phyloP scores from a whole-genome alignment of 2,329 filamentous ascomycete species.

The Trichoderma asperellum region DNA sequence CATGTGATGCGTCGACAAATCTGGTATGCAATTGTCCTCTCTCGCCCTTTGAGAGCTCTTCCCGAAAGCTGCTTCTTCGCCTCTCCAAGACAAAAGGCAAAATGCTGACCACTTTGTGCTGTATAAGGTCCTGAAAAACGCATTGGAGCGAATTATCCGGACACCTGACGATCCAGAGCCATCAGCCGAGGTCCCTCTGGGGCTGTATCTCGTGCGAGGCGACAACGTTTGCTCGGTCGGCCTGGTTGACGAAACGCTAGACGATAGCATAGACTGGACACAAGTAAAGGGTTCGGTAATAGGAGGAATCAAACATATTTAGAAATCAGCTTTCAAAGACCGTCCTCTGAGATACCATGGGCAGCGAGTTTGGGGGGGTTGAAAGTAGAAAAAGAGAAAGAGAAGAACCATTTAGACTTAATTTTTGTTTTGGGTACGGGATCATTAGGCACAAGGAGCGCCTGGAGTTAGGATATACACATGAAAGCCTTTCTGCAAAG shows the following conservation, averaged over 20 bases:
- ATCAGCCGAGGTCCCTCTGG: conserved; percentile 79
- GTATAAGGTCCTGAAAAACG: conserved; percentile 74
- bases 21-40: conserved; percentile 53
- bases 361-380: not conserved
- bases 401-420: not conserved
- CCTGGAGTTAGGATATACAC: conserved; percentile 20
- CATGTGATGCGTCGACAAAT: conserved; percentile 91
- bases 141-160: conserved; percentile 88
- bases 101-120: conserved; percentile 30
- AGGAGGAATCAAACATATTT: conserved; percentile 79
- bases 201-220: conserved; percentile 88
- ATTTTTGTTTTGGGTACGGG: conserved; percentile 7
- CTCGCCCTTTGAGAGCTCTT: not conserved
- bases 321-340: conserved; percentile 36
- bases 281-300: conserved; percentile 85
- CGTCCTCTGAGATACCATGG: not conserved
- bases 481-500: conserved; percentile 22
- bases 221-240: conserved; percentile 94
- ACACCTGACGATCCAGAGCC: conserved; percentile 80
- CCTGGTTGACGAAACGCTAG: conserved; percentile 84
- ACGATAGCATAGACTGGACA: conserved; percentile 88
- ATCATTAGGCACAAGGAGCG: not conserved
- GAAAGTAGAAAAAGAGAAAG: not conserved
- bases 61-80: not conserved
- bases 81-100: not conserved